These are phyloP conservation scores for Sphagnum tenellum DNA, from an alignment of 225 moss, liverwort and hornwort species.

Conservation along the genomic window DNA sequence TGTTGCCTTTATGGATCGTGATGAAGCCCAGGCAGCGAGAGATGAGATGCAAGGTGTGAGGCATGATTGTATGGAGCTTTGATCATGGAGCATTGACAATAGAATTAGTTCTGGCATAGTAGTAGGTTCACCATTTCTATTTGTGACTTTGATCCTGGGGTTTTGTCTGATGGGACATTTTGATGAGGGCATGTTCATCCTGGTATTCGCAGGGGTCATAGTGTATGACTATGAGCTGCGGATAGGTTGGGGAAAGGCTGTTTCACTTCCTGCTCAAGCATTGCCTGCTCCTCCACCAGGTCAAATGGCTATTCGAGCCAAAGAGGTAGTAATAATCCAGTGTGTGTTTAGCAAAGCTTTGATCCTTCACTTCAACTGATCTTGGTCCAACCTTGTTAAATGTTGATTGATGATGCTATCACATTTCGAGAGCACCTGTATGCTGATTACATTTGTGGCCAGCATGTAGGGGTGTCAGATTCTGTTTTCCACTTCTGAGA, in stretches of 20 bases:
- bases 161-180: not conserved
- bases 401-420: too few species aligned
- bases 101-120: too few species aligned
- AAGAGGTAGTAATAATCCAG: slow-evolving; percentile 50
- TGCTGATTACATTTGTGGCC: not conserved
- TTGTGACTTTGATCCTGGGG: too few species aligned
- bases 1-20: slow-evolving; percentile 71
- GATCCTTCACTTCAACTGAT: too few species aligned
- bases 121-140: too few species aligned
- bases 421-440: not conserved
- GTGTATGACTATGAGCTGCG: slow-evolving; percentile 97
- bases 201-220: slow-evolving; percentile 55
- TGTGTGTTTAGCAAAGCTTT: too few species aligned
- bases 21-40: slow-evolving; percentile 61
- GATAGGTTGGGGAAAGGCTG: slow-evolving; percentile 99
- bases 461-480: not conserved
- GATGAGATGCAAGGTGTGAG: slow-evolving; percentile 71
- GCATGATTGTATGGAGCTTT: not conserved
- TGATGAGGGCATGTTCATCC: not conserved
- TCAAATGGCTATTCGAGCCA: slow-evolving; percentile 97
- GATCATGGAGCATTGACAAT: not conserved
- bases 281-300: slow-evolving; percentile 99
- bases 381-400: too few species aligned
- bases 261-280: slow-evolving; percentile 96
- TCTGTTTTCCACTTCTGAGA: not conserved